Evolutionary conservation across 2,329 filamentous ascomycete species (phyloP).

Genomic region (Cordyceps fumosorosea): DNA sequence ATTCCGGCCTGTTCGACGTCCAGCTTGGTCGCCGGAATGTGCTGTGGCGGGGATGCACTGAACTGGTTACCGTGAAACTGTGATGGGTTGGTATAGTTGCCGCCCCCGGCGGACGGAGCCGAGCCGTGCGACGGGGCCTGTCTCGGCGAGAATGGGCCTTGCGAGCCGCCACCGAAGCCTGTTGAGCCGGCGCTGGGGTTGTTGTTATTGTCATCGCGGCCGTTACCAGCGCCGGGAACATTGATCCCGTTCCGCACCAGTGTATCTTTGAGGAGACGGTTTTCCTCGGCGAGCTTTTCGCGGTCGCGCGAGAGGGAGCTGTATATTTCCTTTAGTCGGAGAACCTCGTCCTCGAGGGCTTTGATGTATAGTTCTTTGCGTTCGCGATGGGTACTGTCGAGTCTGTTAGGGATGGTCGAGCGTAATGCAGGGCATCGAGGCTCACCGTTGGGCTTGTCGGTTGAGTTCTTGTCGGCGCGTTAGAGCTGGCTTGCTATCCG

Average conservation of each 20-base stretch:
- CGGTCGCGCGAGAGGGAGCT: constrained; percentile 69
- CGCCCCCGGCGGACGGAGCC: constrained; percentile 27
- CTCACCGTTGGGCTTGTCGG: constrained; percentile 86
- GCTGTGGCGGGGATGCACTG: constrained; percentile 22
- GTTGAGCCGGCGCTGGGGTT: constrained; percentile 39
- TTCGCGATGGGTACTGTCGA: constrained; percentile 80
- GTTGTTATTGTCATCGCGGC: constrained; percentile 36
- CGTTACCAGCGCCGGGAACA: constrained; percentile 18
- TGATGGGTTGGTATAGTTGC: background rate
- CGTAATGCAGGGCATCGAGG: background rate
- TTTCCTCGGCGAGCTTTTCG: constrained; percentile 70
- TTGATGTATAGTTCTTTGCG: constrained; percentile 96
- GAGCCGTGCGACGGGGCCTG: constrained; percentile 35
- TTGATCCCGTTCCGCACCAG: constrained; percentile 47
- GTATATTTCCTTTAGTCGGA: constrained; percentile 81
- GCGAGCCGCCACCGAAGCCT: constrained; percentile 7
- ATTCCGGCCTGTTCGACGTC: constrained; percentile 81
- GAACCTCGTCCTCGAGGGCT: constrained; percentile 82
- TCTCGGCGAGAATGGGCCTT: constrained; percentile 40
- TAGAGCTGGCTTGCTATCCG: constrained; percentile 89
- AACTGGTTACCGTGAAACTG: constrained; percentile 23
- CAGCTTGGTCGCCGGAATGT: constrained; percentile 32
- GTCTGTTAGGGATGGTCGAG: background rate
- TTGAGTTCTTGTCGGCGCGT: constrained; percentile 92
- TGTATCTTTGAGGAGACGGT: constrained; percentile 59